phyloP scores from a whole-genome alignment of 2,329 filamentous ascomycete genomes.

The Elsinoe australis region DNA sequence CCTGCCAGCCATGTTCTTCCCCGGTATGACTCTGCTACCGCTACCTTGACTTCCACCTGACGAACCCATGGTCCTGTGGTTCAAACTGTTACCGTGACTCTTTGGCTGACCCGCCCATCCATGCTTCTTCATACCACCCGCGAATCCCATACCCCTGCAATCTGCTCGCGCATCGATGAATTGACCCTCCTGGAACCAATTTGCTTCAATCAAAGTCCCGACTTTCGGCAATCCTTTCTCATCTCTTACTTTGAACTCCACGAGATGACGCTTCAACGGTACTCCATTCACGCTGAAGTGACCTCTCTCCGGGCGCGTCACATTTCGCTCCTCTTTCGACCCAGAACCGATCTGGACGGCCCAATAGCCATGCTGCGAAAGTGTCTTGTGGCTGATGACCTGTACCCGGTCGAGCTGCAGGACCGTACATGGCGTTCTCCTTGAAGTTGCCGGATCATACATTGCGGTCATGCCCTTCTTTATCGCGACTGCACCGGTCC shows the following conservation, averaged over 20 bases:
- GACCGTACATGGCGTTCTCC: conserved; percentile 78
- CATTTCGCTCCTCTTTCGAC: conserved; percentile 63
- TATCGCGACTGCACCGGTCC: conserved; percentile 73
- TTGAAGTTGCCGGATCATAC: conserved; percentile 67
- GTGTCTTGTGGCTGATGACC: conserved; percentile 79
- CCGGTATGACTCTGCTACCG: conserved; percentile 84
- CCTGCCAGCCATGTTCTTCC: conserved; percentile 95
- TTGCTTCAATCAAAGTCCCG: conserved; percentile 68
- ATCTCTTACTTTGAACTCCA: conserved; percentile 78
- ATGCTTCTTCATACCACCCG: conserved; percentile 95
- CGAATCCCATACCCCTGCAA: conserved; percentile 84
- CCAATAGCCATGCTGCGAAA: conserved; percentile 76
- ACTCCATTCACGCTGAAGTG: conserved; percentile 79
- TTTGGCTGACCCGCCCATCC: conserved; percentile 83
- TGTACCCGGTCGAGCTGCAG: conserved; percentile 89
- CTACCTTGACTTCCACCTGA: conserved; percentile 82
- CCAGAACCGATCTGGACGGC: conserved; percentile 85
- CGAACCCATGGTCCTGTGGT: conserved; percentile 87
- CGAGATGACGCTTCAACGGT: conserved; percentile 72
- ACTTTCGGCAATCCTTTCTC: conserved; percentile 65
- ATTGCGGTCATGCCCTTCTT: conserved; percentile 97
- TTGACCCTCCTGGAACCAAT: conserved; percentile 86
- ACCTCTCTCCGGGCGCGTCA: conserved; percentile 74
- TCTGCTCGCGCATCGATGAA: conserved; percentile 77
- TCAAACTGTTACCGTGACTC: conserved; percentile 90